Evolutionary conservation across 192 early-diverging fungal species (phyloP), one percentile per base, ranked within the genome.

Genomic region (Gamsiella multidivaricata): DNA sequence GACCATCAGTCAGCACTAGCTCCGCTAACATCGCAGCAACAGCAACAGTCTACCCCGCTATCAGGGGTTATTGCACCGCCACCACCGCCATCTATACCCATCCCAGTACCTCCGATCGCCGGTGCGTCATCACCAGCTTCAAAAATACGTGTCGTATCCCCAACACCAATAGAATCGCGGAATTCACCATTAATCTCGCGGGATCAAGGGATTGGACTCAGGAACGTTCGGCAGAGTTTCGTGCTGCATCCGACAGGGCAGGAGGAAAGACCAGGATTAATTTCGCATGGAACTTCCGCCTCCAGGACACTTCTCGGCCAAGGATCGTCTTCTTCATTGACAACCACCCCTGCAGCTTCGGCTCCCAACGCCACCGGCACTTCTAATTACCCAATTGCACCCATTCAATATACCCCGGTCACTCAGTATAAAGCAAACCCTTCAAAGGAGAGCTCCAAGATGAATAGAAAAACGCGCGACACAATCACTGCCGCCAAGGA

Each of bases 331-430:
- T 74, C 71, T 15, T 74, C 71, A 2, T 26, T 74, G n/a, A 59
- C 56, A 31, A 55, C 28, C 3, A 36, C 57, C 8, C 52, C 42
- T 15, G 28, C 22, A 2, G 15, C 56, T 11, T 33, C 60, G 8
- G 22, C 18, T 31, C 23, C 43, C 3, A 62, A 60, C 22, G 26
- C 20, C 36, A 42, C 18, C 31, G 28, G 17, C 6, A 50, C 29
- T 3, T 33, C 65, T 3, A 66, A 68, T 32, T 67, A 76, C 37
- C 58, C 72, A 15, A 61, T 69, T 11, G 51, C 58, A 9, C 72
- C 64, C 9, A 76, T 76, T 23, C 72, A 76, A 67, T 76, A 76
- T 76, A 76, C 72, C 65, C 72, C 72, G 5, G 43, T 76, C 29
- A 76, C 72, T 3, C 58, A 61, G 37, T 76, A 76, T 41, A 71